phyloP scores from a whole-genome alignment of 305 asterid species.

The Solanum chacoense region DNA sequence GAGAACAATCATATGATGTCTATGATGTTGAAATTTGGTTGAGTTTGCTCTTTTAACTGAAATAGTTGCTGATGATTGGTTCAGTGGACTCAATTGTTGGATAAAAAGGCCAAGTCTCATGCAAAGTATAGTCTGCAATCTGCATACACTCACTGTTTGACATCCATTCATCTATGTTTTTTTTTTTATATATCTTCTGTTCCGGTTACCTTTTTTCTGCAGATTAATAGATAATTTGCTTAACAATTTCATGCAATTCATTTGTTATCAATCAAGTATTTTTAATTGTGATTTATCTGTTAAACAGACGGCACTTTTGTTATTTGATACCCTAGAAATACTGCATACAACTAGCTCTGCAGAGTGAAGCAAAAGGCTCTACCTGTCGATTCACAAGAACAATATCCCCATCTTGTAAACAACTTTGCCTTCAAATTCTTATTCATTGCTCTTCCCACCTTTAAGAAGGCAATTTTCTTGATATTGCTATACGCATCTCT shows the following conservation, averaged over 20 bases:
- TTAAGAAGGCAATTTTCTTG: constrained; percentile 77
- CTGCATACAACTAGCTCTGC: not conserved
- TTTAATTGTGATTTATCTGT: not conserved
- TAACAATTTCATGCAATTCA: not conserved
- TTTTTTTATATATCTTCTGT: not conserved
- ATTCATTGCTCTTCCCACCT: constrained; percentile 49
- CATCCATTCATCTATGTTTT: not conserved
- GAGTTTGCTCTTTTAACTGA: not conserved
- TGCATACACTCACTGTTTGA: not conserved
- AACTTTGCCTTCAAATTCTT: constrained; percentile 69
- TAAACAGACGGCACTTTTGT: not conserved
- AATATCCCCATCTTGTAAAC: constrained; percentile 89
- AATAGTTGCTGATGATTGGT: not conserved
- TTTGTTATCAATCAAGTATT: not conserved
- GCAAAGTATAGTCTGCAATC: not conserved
- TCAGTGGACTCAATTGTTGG: not conserved
- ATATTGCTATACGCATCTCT: constrained; percentile 45
- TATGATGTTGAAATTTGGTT: not conserved
- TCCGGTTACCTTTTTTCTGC: not conserved
- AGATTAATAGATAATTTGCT: not conserved
- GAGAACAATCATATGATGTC: not conserved
- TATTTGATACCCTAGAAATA: not conserved
- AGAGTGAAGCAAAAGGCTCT: not conserved
- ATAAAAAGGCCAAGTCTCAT: not conserved
- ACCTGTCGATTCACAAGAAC: constrained; percentile 97